Evolutionary conservation across 2,329 filamentous ascomycete species (phyloP).

Genomic region (Pseudogymnoascus sp.): DNA sequence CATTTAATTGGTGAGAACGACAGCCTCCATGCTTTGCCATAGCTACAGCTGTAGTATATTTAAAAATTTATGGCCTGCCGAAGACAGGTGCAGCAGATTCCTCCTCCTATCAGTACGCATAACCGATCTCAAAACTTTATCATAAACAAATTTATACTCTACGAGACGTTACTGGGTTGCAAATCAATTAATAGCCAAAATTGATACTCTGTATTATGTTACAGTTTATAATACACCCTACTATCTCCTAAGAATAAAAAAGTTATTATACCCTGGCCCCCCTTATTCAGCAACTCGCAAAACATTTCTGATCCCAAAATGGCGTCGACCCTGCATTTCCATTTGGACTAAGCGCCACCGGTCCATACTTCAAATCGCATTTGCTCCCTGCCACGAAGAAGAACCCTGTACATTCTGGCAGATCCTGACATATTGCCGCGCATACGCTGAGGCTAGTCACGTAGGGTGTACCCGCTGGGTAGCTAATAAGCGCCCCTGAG

Average conservation of each 20-base stretch:
- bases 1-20: no score
- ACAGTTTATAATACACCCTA: background rate
- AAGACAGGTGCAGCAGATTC: no score
- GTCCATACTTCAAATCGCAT: background rate
- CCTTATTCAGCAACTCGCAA: conserved; percentile 3
- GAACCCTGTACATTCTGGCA: background rate
- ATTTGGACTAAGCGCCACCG: conserved; percentile 10
- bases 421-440: background rate
- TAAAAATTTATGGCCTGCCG: no score
- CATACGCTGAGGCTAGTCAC: background rate
- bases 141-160: no score
- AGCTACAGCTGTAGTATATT: no score
- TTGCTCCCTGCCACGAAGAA: background rate
- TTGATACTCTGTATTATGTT: background rate
- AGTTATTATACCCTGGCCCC: background rate
- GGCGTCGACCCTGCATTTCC: background rate
- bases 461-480: background rate
- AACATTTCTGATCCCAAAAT: background rate
- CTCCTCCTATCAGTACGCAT: no score
- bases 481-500: background rate
- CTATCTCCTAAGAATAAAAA: conserved; percentile 9
- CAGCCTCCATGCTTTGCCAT: no score
- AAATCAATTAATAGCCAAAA: background rate
- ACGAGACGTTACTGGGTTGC: no score
- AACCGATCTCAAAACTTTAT: no score